These are phyloP conservation scores for Harringtonia aguacate DNA, from an alignment of 2,329 filamentous ascomycete species.

Conservation along the genomic window DNA sequence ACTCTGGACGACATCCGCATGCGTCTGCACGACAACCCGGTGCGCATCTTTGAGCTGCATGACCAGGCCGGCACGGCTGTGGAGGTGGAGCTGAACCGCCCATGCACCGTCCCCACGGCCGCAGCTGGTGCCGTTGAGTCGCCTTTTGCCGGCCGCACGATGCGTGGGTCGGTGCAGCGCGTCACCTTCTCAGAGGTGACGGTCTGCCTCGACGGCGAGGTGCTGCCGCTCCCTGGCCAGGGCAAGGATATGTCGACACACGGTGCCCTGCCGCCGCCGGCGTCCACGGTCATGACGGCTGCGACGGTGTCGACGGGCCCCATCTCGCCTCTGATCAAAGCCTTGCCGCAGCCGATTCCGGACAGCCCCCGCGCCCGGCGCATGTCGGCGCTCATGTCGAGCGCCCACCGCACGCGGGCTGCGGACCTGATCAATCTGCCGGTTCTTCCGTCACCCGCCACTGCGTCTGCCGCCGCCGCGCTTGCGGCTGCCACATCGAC, in stretches of 20 bases:
- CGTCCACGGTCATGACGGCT: constrained; percentile 41
- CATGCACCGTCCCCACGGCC: constrained; percentile 43
- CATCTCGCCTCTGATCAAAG: constrained; percentile 48
- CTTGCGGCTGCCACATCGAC: constrained; percentile 27
- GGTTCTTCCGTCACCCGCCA: neutral
- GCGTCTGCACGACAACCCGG: constrained; percentile 67
- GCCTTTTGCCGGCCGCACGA: constrained; percentile 57
- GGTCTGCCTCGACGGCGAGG: constrained; percentile 61
- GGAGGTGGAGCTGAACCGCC: constrained; percentile 66
- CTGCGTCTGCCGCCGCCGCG: constrained; percentile 1
- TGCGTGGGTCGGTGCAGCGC: constrained; percentile 61
- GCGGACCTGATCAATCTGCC: neutral
- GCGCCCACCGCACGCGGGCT: constrained; percentile 17
- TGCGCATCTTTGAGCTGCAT: constrained; percentile 72
- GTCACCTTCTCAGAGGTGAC: constrained; percentile 68
- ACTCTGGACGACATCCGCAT: constrained; percentile 63
- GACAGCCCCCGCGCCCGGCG: constrained; percentile 21
- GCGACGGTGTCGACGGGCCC: constrained; percentile 29
- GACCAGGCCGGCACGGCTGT: constrained; percentile 64
- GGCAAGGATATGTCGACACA: constrained; percentile 72
- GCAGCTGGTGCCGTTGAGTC: constrained; percentile 42
- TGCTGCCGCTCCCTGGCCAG: constrained; percentile 42
- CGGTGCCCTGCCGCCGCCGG: constrained; percentile 31
- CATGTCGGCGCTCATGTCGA: constrained; percentile 21
- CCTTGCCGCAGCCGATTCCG: constrained; percentile 23